A percentile compares a stretch with the other conserved stretches of the same genome.
These are phyloP conservation scores for Jamesozyma hellenica DNA, from an alignment of 805 yeast species.

Conservation along the genomic window DNA sequence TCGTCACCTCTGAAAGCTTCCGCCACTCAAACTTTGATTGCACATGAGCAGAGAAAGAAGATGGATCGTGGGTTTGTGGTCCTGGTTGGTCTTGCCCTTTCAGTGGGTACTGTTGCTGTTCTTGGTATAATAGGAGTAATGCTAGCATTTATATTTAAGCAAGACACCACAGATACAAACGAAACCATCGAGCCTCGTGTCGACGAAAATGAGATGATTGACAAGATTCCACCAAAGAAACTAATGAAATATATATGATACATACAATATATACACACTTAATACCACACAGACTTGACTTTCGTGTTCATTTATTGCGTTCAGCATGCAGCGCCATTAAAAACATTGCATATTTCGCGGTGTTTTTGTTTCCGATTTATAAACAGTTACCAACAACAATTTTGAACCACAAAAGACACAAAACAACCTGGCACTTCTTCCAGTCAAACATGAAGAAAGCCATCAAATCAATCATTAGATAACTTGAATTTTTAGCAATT, in stretches of 20 bases:
- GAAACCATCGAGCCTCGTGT: conserved; percentile 44
- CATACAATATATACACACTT: neutral
- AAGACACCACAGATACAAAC: conserved; percentile 32
- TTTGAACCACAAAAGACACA: too few relatives aligned
- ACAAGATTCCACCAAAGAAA: conserved; percentile 51
- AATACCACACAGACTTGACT: too few relatives aligned
- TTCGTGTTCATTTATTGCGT: too few relatives aligned
- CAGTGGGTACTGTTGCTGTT: conserved; percentile 40
- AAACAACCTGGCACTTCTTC: too few relatives aligned
- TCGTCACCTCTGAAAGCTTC: too few relatives aligned
- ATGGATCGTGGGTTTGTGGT: conserved; percentile 53
- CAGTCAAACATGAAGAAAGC: too few relatives aligned
- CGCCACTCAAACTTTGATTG: conserved; percentile 3
- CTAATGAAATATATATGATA: conserved; percentile 31
- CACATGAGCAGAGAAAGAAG: conserved; percentile 13
- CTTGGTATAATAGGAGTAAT: conserved; percentile 34
- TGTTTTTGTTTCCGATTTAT: too few relatives aligned
- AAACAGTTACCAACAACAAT: too few relatives aligned
- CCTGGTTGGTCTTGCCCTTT: conserved; percentile 56
- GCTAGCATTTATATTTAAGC: conserved; percentile 28
- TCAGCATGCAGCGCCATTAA: too few relatives aligned
- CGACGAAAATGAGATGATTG: conserved; percentile 51
- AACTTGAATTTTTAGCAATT: too few relatives aligned
- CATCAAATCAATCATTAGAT: too few relatives aligned
- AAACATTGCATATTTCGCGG: too few relatives aligned